phyloP scores from a whole-genome alignment of 169 alveolate genomes.

The Besnoitia besnoiti region DNA sequence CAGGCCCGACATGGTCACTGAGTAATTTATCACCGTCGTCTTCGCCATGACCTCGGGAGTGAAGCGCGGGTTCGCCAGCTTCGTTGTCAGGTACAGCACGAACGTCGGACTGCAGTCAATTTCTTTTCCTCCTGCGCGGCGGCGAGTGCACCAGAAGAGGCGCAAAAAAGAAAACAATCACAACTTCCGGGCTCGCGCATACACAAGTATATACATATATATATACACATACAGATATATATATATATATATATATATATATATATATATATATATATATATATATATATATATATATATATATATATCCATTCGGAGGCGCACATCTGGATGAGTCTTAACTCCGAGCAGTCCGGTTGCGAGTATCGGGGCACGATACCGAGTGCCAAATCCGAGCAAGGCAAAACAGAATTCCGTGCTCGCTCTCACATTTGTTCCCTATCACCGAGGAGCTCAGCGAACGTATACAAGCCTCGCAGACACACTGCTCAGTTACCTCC shows the following conservation, averaged over 20 bases:
- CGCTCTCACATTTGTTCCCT: too few relatives aligned
- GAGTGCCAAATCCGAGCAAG: too few relatives aligned
- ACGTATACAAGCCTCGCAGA: too few relatives aligned
- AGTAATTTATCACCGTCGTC: constrained; percentile 90
- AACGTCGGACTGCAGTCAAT: constrained; percentile 82
- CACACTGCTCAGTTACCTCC: too few relatives aligned
- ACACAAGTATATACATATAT: background rate
- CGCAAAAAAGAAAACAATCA: background rate
- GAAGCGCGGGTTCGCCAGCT: constrained; percentile 91
- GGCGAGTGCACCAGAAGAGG: constrained; percentile 51
- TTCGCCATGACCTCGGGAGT: constrained; percentile 95
- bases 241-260: too few relatives aligned
- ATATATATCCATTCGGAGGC: background rate
- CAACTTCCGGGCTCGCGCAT: background rate
- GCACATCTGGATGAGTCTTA: background rate
- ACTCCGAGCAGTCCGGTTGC: too few relatives aligned
- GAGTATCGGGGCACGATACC: too few relatives aligned
- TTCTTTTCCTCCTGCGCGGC: constrained; percentile 73
- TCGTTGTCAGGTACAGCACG: constrained; percentile 90
- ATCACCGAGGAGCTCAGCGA: too few relatives aligned
- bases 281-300: too few relatives aligned
- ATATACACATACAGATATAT: background rate
- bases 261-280: too few relatives aligned
- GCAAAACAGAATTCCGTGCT: too few relatives aligned
- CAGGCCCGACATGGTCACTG: constrained; percentile 88